Percentiles rank a stretch among this genome's conserved stretches.
These are phyloP conservation scores for Aspergillus pseudonomiae DNA, from an alignment of 2,329 filamentous ascomycete genomes.

Conservation along the genomic window DNA sequence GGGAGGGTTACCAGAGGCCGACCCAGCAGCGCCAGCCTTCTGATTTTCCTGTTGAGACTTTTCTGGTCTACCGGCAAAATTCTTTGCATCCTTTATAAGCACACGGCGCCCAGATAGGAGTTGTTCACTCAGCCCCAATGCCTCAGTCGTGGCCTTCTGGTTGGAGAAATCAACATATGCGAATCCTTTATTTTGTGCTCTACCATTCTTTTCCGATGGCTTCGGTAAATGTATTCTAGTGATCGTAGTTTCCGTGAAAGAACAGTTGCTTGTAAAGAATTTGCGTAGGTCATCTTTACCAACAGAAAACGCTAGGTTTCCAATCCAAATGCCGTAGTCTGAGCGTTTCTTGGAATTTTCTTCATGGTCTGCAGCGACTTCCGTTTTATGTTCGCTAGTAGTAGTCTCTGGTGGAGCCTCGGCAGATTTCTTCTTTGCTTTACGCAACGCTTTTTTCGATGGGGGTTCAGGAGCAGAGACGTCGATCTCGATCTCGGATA, in stretches of 20 bases:
- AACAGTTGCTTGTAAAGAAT: constrained; percentile 75
- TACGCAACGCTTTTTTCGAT: constrained; percentile 89
- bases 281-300: constrained; percentile 73
- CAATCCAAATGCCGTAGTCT: constrained; percentile 89
- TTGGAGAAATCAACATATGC: constrained; percentile 91
- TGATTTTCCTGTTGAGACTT: constrained; percentile 55
- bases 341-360: constrained; percentile 59
- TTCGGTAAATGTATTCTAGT: constrained; percentile 82
- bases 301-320: constrained; percentile 84
- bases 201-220: constrained; percentile 54
- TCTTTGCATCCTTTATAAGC: constrained; percentile 90
- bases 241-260: constrained; percentile 70
- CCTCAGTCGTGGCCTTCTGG: constrained; percentile 69
- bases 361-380: constrained; percentile 31
- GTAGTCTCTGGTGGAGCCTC: constrained; percentile 24
- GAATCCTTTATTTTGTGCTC: constrained; percentile 82
- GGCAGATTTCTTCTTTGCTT: constrained; percentile 71
- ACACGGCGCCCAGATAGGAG: constrained; percentile 75
- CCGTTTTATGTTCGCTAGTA: constrained; percentile 44
- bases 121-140: constrained; percentile 83
- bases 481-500: constrained; percentile 80
- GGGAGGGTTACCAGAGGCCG: constrained; percentile 61
- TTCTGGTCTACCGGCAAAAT: constrained; percentile 84
- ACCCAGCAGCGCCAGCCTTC: constrained; percentile 28
- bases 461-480: constrained; percentile 86